Base-by-base conservation (phyloP, 1,284 basidiomycete species). In the Apiotrichum domesticum region DNA sequence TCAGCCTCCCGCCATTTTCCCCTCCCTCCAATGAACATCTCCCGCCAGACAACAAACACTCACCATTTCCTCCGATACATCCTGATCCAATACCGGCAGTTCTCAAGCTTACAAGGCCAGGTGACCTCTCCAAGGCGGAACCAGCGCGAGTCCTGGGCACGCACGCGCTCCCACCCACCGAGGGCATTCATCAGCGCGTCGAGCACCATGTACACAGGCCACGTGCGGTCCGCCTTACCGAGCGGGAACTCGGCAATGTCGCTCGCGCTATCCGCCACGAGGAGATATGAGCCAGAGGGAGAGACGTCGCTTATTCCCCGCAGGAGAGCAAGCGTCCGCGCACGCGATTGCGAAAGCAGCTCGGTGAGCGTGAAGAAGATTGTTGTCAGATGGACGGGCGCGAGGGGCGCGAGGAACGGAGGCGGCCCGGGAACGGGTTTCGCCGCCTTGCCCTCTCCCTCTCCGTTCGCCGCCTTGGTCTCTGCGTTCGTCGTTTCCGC, bases 281-380 rank as follows among this genome's bases (percentile, higher is more conserved):
- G 63, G 57, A 79, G 69, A 5, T 77, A 58, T 32, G 71, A 70
- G 42, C 79, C 76, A n/a, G 65, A 40, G 44, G 75, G 63, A 42
- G 73, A 59, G 43, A 64, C 42, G 15, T 66, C 35, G 41, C 78
- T 66, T 37, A 80, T 51, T 35, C 66, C 49, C 37, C 67, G 55
- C 4, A 79, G 66, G 49, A 78, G 61, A n/a, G 64, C 60, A 58
- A 80, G 51, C 34, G 79, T 75, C 33, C 65, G 55, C 45, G 73
- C 48, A 29, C 76, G 72, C 7, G 72, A 75, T 65, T 78, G 72
- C 8, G 73, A 54, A 50, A 79, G 67, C 39, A 79, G 73, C 59
- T 79, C 78, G 51, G 75, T 71, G 10, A 78, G 69, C 7, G 78
- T 78, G 70, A 77, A 79, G 55, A 79, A 66, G 56, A 78, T 63